A percentile compares a stretch with the other conserved stretches of the same genome.
Evolutionary conservation across 345 rosid genomes (phyloP).

Genomic region (Arabis hirsuta): DNA sequence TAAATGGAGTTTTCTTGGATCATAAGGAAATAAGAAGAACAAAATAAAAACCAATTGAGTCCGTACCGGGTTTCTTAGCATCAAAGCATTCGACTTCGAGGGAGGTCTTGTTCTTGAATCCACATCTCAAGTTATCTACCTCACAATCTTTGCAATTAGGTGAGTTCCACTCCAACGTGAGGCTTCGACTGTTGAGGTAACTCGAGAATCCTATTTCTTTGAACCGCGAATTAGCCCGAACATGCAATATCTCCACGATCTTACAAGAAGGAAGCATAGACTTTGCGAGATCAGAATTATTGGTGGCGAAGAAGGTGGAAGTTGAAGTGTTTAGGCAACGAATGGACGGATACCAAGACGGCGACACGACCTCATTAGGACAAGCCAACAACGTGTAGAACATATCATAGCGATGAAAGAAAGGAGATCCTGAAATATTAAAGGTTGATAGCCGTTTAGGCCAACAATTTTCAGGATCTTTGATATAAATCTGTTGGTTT

Average conservation of each 20-base stretch:
- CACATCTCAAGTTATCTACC: slow-evolving; percentile 51
- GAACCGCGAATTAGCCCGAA: slow-evolving; percentile 39
- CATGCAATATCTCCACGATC: slow-evolving; percentile 27
- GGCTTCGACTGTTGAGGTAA: slow-evolving; percentile 38
- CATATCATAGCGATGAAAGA: slow-evolving; percentile 37
- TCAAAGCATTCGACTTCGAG: slow-evolving; percentile 51
- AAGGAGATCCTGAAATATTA: slow-evolving; percentile 66
- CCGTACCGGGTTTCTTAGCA: slow-evolving; percentile 43
- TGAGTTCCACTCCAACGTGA: slow-evolving; percentile 53
- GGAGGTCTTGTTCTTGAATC: slow-evolving; percentile 45
- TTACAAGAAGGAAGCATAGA: slow-evolving; percentile 48
- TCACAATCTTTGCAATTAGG: slow-evolving; percentile 67
- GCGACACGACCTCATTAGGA: slow-evolving; percentile 46
- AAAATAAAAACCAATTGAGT: background rate
- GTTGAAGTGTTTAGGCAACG: slow-evolving; percentile 65
- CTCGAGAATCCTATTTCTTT: slow-evolving; percentile 16
- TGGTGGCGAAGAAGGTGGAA: slow-evolving; percentile 54
- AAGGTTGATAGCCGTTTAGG: slow-evolving; percentile 54
- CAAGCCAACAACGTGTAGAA: slow-evolving; percentile 68
- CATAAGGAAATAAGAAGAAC: background rate
- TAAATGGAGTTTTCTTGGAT: background rate
- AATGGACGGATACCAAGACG: slow-evolving; percentile 42
- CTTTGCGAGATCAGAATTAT: slow-evolving; percentile 35
- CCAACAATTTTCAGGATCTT: slow-evolving; percentile 62
- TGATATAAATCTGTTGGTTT: slow-evolving; percentile 53